These are phyloP conservation scores for Aspergillus hancockii DNA, from an alignment of 495 filamentous ascomycete species.

Conservation along the genomic window DNA sequence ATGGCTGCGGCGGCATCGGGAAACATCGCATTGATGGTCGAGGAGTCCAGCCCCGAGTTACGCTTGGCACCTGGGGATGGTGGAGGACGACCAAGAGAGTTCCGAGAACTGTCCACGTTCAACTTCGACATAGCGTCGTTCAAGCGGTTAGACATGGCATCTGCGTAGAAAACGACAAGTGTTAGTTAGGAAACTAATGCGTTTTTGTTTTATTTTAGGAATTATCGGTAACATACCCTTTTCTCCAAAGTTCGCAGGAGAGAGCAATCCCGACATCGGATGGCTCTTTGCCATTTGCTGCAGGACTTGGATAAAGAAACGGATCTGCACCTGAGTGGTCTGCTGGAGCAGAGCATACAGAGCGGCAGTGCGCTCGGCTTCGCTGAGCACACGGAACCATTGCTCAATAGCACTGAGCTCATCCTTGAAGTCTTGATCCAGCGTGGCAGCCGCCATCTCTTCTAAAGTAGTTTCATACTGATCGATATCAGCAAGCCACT, in stretches of 20 bases:
- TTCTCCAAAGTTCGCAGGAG: constrained; percentile 90
- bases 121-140: constrained; percentile 98
- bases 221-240: constrained; percentile 64
- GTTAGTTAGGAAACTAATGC: neutral
- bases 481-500: constrained; percentile 98
- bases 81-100: constrained; percentile 79
- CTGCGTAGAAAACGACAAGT: constrained; percentile 42
- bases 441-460: constrained; percentile 96
- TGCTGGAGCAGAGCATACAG: constrained; percentile 95
- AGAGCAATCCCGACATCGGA: constrained; percentile 94
- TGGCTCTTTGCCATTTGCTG: constrained; percentile 98
- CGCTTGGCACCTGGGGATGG: constrained; percentile 79
- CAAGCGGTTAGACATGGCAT: constrained; percentile 95
- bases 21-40: constrained; percentile 98
- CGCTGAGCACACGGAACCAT: constrained; percentile 97
- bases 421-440: constrained; percentile 99
- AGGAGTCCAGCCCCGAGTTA: constrained; percentile 88
- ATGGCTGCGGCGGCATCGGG: constrained; percentile 97
- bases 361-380: constrained; percentile 93
- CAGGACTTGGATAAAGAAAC: constrained; percentile 97
- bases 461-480: constrained; percentile 96
- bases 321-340: constrained; percentile 97
- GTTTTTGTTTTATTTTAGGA: neutral
- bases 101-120: constrained; percentile 79
- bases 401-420: constrained; percentile 98